phyloP scores from a whole-genome alignment of 306 rosid genomes.

The Betula pendula region DNA sequence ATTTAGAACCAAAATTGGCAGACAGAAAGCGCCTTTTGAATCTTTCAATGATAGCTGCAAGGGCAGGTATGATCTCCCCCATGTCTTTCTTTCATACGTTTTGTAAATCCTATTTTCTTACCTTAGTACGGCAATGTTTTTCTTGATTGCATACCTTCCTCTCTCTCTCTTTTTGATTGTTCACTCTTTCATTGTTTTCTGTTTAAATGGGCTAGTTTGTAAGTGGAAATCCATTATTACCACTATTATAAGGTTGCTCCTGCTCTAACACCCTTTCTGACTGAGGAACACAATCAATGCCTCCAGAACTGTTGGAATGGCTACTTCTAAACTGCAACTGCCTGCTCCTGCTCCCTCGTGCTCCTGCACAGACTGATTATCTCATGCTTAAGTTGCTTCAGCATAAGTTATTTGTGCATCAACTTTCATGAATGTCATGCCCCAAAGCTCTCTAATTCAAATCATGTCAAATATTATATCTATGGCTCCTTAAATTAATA shows the following conservation, averaged over 20 bases:
- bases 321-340: not conserved
- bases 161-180: not conserved
- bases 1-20: conserved; percentile 45
- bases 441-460: not conserved
- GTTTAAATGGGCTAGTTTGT: conserved; percentile 5
- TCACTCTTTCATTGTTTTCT: conserved; percentile 15
- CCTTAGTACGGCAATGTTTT: not conserved
- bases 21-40: conserved; percentile 83
- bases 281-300: not conserved
- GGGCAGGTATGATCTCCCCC: conserved; percentile 59
- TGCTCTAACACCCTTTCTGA: not conserved
- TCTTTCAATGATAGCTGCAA: conserved; percentile 90
- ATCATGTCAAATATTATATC: not conserved
- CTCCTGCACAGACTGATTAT: not conserved
- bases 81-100: conserved; percentile 1
- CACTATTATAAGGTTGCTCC: not conserved
- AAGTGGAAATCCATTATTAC: not conserved
- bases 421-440: not conserved
- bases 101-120: not conserved
- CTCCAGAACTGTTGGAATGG: not conserved
- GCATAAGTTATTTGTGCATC: not conserved
- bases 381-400: not conserved
- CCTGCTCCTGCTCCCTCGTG: not conserved
- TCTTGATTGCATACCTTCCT: conserved; percentile 14
- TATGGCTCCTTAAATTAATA: not conserved